A percentile compares a stretch with the other conserved stretches of the same genome.
Evolutionary conservation across 495 filamentous ascomycete genomes (phyloP).

Genomic region (Barbatosphaeria neglecta): DNA sequence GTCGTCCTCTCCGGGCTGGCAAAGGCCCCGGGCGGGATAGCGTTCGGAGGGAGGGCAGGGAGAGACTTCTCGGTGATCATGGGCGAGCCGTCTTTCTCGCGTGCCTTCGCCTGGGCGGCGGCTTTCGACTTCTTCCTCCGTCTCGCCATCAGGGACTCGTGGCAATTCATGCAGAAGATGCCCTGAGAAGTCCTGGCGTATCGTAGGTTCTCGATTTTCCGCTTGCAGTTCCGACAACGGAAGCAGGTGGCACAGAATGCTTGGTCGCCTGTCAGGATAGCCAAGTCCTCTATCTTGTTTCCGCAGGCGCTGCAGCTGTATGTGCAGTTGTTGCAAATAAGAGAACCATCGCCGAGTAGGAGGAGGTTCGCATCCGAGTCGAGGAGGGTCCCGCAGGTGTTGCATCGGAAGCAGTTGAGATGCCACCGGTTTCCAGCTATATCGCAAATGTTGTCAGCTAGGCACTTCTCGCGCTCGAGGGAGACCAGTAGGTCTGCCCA

Average conservation of each 20-base stretch:
- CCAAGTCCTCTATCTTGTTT: constrained; percentile 97
- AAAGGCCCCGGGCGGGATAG: constrained; percentile 48
- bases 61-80: constrained; percentile 86
- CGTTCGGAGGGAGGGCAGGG: constrained; percentile 76
- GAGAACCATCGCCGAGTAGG: constrained; percentile 89
- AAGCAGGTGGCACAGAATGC: constrained; percentile 99
- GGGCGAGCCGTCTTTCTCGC: constrained; percentile 46
- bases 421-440: constrained; percentile 97
- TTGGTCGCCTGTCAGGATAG: constrained; percentile 95
- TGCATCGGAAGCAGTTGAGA: constrained; percentile 98
- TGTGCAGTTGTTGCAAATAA: constrained; percentile 99
- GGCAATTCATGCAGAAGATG: constrained; percentile 99
- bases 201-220: constrained; percentile 95
- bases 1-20: constrained; percentile 56
- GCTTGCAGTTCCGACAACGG: constrained; percentile 93
- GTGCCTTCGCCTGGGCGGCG: constrained; percentile 45
- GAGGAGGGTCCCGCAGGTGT: constrained; percentile 86
- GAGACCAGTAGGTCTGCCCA: background rate
- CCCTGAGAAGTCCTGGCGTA: constrained; percentile 97
- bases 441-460: constrained; percentile 1
- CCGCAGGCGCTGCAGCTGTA: constrained; percentile 97
- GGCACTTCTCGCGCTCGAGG: background rate
- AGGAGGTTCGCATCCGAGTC: constrained; percentile 98
- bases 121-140: constrained; percentile 78
- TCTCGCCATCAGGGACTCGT: constrained; percentile 95